Evolutionary conservation across 1,139 yeast genomes (phyloP).

Genomic region (Hemisphaericaspora xylofermentans): DNA sequence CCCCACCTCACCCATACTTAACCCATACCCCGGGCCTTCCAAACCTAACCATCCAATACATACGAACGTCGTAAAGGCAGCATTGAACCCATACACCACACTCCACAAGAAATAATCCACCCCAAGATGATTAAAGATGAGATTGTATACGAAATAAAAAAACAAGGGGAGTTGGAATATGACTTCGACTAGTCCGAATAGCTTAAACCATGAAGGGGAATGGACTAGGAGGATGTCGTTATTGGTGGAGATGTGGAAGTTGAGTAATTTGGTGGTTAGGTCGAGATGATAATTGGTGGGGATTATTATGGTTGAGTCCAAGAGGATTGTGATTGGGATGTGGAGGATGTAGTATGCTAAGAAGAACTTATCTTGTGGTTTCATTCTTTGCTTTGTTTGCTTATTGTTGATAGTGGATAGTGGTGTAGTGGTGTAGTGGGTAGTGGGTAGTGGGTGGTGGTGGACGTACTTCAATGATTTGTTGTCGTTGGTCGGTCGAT

Average conservation of each 20-base stretch:
- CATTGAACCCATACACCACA: constrained; percentile 74
- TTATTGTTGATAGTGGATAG: too few species aligned
- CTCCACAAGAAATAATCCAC: constrained; percentile 46
- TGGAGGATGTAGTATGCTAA: constrained; percentile 54
- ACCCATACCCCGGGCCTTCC: constrained; percentile 25
- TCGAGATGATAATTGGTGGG: constrained; percentile 50
- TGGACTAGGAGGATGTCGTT: constrained; percentile 65
- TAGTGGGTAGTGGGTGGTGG: too few species aligned
- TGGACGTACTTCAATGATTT: too few species aligned
- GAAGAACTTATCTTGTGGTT: constrained; percentile 47
- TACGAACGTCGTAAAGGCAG: constrained; percentile 67
- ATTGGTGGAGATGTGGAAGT: constrained; percentile 60
- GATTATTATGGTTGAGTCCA: constrained; percentile 72
- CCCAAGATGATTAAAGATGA: constrained; percentile 12
- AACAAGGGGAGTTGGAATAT: constrained; percentile 79
- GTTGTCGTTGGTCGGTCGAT: too few species aligned
- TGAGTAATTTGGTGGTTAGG: constrained; percentile 49
- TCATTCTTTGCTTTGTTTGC: too few species aligned
- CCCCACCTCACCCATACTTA: constrained; percentile 32
- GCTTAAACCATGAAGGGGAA: constrained; percentile 65
- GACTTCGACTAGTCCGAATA: constrained; percentile 71
- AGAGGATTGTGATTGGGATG: constrained; percentile 68
- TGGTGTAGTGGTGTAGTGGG: too few species aligned
- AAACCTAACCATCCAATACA: constrained; percentile 51
- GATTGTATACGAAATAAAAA: constrained; percentile 31